Base-by-base conservation (phyloP, 352 stramenopile species). In the Phytopythium mirpurense region DNA sequence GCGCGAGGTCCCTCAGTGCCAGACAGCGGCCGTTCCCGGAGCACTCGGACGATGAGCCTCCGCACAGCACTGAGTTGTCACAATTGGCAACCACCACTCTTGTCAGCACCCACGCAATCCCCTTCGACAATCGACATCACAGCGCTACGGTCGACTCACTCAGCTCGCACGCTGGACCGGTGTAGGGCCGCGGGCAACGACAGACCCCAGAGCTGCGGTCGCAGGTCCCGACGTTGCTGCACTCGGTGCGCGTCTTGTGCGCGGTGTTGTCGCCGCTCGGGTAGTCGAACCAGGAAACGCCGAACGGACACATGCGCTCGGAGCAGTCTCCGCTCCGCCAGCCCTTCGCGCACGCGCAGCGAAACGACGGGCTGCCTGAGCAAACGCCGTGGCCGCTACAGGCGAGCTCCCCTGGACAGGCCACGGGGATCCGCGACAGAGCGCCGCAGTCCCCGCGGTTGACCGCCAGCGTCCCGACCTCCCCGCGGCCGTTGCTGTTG, bases 351-450 rank as follows among this genome's bases (percentile, higher is more conserved):
- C 87, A 96, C 1, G 69, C 59, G 53, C 85, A 96, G 14, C 67
- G 70, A 32, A 80, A 91, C 0, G 62, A 67, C 10, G 65, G 77
- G 4, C 41, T 56, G 29, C 9, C 29, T 10, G 29, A 32, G 60
- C 85, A 95, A 7, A 63, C 80, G 9, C 87, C 87, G 29, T 96
- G 86, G 1, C 86, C 83, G 46, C 76, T 91, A 52, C 81, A 91
- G 10, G 74, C 60, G 6, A 92, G 48, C 21, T 92, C 82, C 5
- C 82, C 82, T 0, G 78, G 82, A 61, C 79, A 90, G 2, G 62
- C 70, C 23, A 88, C 67, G 11, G 70, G 74, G 35, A 86, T 88
- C 19, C 64, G 63, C 11, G 77, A 84, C 11, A 67, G 61, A 31
- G 63, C 72, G 0, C 81, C 81, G 42, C 81, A 89, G 51, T 91